A percentile compares a stretch with the other conserved stretches of the same genome.
These are phyloP conservation scores for Eucalyptus marginata DNA, from an alignment of 345 rosid species.

Conservation along the genomic window DNA sequence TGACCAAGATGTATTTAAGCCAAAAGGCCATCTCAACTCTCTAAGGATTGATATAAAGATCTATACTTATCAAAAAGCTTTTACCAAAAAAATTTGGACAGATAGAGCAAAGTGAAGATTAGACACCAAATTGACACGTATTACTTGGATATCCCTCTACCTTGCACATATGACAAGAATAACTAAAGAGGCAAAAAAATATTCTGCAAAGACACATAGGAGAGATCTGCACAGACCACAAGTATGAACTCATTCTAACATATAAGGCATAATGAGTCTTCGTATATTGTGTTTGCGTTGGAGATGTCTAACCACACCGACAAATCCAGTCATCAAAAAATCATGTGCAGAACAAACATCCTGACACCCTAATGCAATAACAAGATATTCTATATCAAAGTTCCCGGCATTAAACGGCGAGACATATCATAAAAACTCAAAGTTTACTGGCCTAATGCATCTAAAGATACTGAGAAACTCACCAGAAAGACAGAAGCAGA, in stretches of 20 bases:
- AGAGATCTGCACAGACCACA: neutral
- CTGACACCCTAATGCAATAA: neutral
- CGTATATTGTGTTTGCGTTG: neutral
- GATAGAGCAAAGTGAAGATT: neutral
- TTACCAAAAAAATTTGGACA: neutral
- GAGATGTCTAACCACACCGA: neutral
- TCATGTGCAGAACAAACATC: neutral
- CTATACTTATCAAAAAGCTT: neutral
- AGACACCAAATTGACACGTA: neutral
- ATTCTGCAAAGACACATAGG: neutral
- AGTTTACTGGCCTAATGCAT: neutral
- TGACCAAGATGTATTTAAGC: neutral
- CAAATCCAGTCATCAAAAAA: neutral
- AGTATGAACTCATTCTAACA: neutral
- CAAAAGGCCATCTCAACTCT: neutral
- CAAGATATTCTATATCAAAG: neutral
- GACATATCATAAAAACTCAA: neutral
- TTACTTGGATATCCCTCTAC: neutral
- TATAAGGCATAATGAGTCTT: neutral
- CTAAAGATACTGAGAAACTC: neutral
- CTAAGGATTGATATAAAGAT: neutral
- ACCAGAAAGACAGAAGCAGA: conserved; percentile 60
- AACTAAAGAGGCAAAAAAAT: neutral
- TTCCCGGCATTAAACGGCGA: neutral
- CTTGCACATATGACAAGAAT: neutral